Conservation (phyloP, 2,329 filamentous ascomycete species). For the Trichoderma asperellum region DNA sequence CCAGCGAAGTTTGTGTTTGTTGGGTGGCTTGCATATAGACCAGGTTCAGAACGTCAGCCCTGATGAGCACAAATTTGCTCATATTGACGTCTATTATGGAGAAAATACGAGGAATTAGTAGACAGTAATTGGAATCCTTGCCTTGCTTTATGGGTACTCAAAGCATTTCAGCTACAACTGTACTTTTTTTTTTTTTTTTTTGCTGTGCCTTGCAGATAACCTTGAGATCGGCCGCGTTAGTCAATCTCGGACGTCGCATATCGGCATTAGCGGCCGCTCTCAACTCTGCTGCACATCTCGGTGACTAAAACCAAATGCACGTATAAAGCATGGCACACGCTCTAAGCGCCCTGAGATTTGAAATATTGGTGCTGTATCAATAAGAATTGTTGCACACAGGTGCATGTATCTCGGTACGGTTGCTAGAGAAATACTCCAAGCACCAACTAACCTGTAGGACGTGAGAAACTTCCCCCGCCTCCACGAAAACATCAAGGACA, state of each 20-base stretch:
- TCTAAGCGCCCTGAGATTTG: not conserved
- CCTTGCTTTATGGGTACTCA: not conserved
- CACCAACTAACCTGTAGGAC: not conserved
- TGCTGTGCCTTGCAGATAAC: not conserved
- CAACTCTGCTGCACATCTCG: not conserved
- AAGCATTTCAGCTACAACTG: not conserved
- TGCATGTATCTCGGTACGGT: not conserved
- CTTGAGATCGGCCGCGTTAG: not conserved
- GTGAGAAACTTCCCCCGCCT: not conserved
- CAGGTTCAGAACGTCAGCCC: not conserved
- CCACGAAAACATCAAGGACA: not conserved
- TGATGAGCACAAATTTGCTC: not conserved
- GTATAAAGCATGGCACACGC: not conserved
- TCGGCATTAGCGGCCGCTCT: not conserved
- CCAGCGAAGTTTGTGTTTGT: not conserved
- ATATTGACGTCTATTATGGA: not conserved
- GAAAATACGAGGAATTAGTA: not conserved
- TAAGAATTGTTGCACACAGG: not conserved
- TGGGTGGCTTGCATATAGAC: slow-evolving; percentile 18
- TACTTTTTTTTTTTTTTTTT: not conserved
- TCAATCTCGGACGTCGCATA: not conserved
- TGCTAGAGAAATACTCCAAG: not conserved
- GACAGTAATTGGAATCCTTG: not conserved
- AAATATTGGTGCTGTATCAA: not conserved
- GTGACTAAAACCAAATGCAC: not conserved